Conservation (phyloP, 1,284 basidiomycete genomes). For the Rhizopogon hawkerae region DNA sequence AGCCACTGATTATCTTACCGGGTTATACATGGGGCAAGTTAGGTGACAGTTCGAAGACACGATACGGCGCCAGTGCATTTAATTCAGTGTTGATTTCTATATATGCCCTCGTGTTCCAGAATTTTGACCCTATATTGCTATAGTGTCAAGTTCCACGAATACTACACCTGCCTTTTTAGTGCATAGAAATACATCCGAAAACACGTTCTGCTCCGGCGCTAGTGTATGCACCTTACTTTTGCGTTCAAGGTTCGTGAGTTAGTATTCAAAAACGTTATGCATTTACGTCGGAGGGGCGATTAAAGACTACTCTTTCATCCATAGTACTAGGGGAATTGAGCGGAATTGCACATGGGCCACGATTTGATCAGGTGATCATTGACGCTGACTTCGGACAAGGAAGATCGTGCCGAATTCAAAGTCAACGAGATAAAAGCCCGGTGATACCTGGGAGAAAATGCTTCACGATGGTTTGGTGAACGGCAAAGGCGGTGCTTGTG, state of each 20-base stretch:
- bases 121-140: not conserved
- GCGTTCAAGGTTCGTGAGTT: not conserved
- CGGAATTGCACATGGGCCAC: not conserved
- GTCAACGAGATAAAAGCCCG: not conserved
- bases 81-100: not conserved
- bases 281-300: not conserved
- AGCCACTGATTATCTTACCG: constrained; percentile 1
- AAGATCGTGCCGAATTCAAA: not conserved
- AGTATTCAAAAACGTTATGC: not conserved
- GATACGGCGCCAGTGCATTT: not conserved
- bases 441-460: too few relatives aligned
- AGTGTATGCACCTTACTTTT: too few relatives aligned
- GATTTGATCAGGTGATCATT: too few relatives aligned
- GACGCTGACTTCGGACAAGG: not conserved
- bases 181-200: not conserved
- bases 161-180: constrained; percentile 10
- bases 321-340: not conserved
- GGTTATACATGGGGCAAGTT: not conserved
- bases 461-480: not conserved
- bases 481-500: not conserved
- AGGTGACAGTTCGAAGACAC: not conserved
- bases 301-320: not conserved
- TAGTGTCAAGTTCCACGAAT: not conserved
- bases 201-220: too few relatives aligned
- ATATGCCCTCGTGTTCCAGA: not conserved